A percentile compares a stretch with the other conserved stretches of the same genome.
These are phyloP conservation scores for Candida xiaguanensis DNA, from an alignment of 805 yeast genomes.

Conservation along the genomic window DNA sequence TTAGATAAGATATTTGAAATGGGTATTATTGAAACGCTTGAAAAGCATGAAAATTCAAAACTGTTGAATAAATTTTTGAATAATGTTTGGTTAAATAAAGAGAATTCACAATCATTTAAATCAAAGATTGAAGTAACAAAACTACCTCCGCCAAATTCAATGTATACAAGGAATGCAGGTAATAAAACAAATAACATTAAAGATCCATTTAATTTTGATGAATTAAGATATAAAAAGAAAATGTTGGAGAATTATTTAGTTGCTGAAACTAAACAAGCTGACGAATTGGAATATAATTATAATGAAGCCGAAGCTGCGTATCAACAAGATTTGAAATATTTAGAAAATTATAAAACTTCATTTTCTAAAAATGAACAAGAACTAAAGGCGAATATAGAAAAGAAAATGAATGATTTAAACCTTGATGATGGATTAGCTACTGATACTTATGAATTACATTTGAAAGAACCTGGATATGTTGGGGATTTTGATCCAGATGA, in stretches of 20 bases:
- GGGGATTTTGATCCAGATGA: slow-evolving; percentile 14
- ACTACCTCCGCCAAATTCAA: slow-evolving; percentile 20
- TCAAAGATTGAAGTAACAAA: slow-evolving; percentile 23
- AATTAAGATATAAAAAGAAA: slow-evolving; percentile 19
- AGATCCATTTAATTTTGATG: slow-evolving; percentile 23
- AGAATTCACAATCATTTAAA: slow-evolving; percentile 18
- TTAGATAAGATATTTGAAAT: slow-evolving; percentile 23
- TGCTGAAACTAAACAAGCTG: slow-evolving; percentile 38
- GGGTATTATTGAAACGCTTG: slow-evolving; percentile 23
- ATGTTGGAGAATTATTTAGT: slow-evolving; percentile 33
- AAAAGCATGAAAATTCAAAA: slow-evolving; percentile 12
- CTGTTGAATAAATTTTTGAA: slow-evolving; percentile 17
- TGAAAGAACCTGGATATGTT: neutral
- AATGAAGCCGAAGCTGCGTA: slow-evolving; percentile 19
- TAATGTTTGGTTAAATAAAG: slow-evolving; percentile 22
- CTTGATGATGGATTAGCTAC: neutral
- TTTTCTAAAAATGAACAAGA: slow-evolving; percentile 13
- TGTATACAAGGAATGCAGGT: slow-evolving; percentile 12
- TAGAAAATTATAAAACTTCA: slow-evolving; percentile 26
- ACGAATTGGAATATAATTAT: slow-evolving; percentile 26
- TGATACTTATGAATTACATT: neutral
- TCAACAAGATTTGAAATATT: slow-evolving; percentile 31
- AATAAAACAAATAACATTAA: slow-evolving; percentile 11
- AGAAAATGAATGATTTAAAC: slow-evolving; percentile 8
- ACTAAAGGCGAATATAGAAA: slow-evolving; percentile 13